These are phyloP conservation scores for Pythium plurisporium DNA, from an alignment of 352 stramenopile genomes.

Conservation along the genomic window DNA sequence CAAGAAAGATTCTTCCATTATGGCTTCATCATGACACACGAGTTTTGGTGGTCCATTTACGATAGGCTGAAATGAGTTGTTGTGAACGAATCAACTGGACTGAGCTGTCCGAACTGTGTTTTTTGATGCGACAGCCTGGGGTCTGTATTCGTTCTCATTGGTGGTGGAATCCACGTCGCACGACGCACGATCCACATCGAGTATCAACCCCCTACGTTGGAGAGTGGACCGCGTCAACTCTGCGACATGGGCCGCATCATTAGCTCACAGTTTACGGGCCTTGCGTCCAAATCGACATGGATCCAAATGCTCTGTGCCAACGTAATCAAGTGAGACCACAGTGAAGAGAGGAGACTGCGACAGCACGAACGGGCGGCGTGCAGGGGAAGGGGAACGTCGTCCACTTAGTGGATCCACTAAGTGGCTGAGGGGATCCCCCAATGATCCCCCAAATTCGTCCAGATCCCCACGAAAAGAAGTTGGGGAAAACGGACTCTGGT, in stretches of 20 bases:
- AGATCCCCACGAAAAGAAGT: neutral
- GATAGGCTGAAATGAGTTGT: neutral
- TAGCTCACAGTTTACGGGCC: constrained; percentile 2
- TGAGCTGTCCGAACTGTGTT: neutral
- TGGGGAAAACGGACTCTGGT: neutral
- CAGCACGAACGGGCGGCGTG: neutral
- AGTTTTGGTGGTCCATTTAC: neutral
- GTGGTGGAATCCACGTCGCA: neutral
- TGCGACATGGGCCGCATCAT: neutral
- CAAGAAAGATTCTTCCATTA: too few species aligned
- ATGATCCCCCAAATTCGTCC: too few species aligned
- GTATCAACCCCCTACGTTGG: too few species aligned
- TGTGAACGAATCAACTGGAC: neutral
- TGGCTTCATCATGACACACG: neutral
- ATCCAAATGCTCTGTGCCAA: neutral
- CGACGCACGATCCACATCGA: neutral
- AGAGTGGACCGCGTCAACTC: neutral
- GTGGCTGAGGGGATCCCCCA: neutral
- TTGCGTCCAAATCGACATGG: neutral
- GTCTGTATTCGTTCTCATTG: neutral
- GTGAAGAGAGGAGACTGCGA: neutral
- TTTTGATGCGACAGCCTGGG: constrained; percentile 3
- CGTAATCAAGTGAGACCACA: neutral
- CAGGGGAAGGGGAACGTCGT: constrained; percentile 8
- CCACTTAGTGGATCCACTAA: constrained; percentile 1